Evolutionary conservation across 371 early-diverging fungal genomes (phyloP), one percentile per base, ranked within the genome.

Genomic region (Circinella umbellata): DNA sequence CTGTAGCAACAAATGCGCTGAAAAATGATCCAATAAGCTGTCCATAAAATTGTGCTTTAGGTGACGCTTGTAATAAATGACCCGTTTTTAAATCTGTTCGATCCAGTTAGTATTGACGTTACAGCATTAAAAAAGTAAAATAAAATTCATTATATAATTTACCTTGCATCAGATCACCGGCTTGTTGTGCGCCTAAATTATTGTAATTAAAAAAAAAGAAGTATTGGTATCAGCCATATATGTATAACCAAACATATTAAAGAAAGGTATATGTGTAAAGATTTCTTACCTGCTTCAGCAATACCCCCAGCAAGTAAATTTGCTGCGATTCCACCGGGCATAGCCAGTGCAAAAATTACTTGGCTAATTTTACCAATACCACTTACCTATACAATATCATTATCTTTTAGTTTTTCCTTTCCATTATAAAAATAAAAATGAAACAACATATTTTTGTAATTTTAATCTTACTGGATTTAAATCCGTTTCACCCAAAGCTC

Each of bases 321-420:
- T 46, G 92, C 93, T 4, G 90, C 86, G 61, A 92, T 84, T 27
- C 88, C 86, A 17, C 90, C 91, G 15, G 92, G 93, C 69, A 91
- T 86, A 0, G 93, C 75, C 9, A 83, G 88, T 1, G 93, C 93
- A 79, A 94, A 94, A 36, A 93, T 79, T 27, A 95, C 90, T 76
- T 96, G 96, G 14, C 93, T 90, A 35, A 94, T 86, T 63, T 96
- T 96, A 46, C 91, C 95, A 63, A 96, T 94, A 15, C 94, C 92
- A 60, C 91, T 90, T 7, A 89, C 73, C 73, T 73, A 39, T 9
- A 8, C 14, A 27, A 62, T 15, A 47, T 15, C 9, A 11, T 47
- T 15, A 47, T 47, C 47, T 11, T 47, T 47, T 47, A 36, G 54
- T 54, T 54, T 8, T 11, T 15, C 54, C 8, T 11, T 8, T 7